Evolutionary conservation across 768 basidiomycete genomes (phyloP), one percentile per base, ranked within the genome.

Genomic region (Lactifluus subvellereus): DNA sequence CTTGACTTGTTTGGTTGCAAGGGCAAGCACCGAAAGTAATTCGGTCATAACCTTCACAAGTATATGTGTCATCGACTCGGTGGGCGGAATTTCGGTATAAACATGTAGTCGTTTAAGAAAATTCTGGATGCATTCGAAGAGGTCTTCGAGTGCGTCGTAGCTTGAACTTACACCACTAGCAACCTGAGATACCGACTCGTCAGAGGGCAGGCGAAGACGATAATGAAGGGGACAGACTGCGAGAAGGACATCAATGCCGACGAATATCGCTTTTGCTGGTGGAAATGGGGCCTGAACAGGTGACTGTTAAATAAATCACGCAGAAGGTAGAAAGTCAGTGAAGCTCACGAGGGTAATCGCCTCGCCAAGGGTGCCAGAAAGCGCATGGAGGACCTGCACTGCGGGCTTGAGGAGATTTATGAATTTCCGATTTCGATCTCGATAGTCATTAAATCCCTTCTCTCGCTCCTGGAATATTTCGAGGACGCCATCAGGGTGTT

Each of bases 381-480:
- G 40, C 5, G 38, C 11, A 13, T 63, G 57, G 4, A 63, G 20
- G 30, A 59, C 20, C 10, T 35, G 35, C 30, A 54, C 62, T 9
- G 48, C 38, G 5, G 62, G 62, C 8, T 30, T 63, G 9, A 63
- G 20, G 27, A 37, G 35, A 22, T 42, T 49, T n/a, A 63, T 63
- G 35, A 63, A 35, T 20, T 35, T 59, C 7, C 52, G 27, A 54
- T 63, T 48, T 49, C 52, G 37, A 0, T 63, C 52, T 47, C 62
- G 57, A 40, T 54, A 63, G 45, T 64, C 58, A 27, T 51, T 50
- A 14, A 60, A 60, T 6, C 47, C 40, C 27, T 14, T 64, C 14
- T 30, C 58, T 37, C 54, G 42, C 10, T 64, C 33, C 27, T 11
- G 49, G 32, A 64, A 35, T 11, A 59, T 1, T n/a, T 5, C 10